These are phyloP conservation scores for Fusarium citri DNA, from an alignment of 2,329 filamentous ascomycete species.

Conservation along the genomic window DNA sequence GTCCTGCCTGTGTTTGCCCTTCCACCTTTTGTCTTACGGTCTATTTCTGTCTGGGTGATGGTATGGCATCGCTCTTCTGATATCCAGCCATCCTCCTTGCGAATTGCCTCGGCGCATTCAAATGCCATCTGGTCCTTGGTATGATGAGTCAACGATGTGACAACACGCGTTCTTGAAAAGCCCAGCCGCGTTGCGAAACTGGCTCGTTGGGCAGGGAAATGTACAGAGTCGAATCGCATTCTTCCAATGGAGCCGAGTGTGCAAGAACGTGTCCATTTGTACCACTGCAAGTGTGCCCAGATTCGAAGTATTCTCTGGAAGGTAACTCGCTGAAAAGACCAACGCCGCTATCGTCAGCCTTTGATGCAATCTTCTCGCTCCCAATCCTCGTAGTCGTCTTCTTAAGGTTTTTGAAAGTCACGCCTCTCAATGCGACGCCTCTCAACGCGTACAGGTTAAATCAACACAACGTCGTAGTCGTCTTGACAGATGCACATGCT, in stretches of 20 bases:
- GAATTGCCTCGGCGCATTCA: neutral
- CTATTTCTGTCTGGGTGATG: too few species aligned
- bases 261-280: neutral
- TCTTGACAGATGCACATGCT: slow-evolving; percentile 13
- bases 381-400: slow-evolving; percentile 5
- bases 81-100: neutral
- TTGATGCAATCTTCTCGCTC: neutral
- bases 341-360: neutral
- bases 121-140: neutral
- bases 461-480: too few species aligned
- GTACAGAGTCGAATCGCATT: neutral
- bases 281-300: neutral
- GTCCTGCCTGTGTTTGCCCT: too few species aligned
- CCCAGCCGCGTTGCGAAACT: neutral
- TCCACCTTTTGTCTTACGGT: too few species aligned
- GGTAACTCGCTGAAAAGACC: neutral
- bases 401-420: too few species aligned
- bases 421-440: too few species aligned
- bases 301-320: neutral
- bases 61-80: too few species aligned
- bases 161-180: neutral
- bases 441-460: too few species aligned
- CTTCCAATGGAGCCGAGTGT: neutral
- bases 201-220: neutral
- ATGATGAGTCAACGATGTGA: neutral